Evolutionary conservation across 1,284 basidiomycete genomes (phyloP), one percentile per base, ranked within the genome.

Genomic region (Rhodotorula sp.): DNA sequence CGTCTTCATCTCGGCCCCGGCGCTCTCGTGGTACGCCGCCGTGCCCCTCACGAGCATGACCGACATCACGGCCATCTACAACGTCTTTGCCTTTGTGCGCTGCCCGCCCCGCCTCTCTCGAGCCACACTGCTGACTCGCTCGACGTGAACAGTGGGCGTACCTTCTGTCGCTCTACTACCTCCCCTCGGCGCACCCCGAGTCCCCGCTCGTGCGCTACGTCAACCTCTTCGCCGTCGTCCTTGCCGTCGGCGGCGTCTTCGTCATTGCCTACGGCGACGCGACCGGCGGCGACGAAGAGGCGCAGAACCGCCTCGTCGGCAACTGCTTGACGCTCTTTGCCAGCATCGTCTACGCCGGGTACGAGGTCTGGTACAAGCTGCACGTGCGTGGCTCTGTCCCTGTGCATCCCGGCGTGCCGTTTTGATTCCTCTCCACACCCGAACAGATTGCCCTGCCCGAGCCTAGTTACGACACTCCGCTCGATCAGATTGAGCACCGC

Each of bases 241-340:
- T 92, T n/a, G 91, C 92, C 55, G 91, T 88, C 21, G 66, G 86
- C 0, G 91, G 92, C 13, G 90, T 90, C 7, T 79, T 89, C 57
- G 84, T 85, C 17, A 90, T 92, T 62, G 87, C 92, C 9, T 93
- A 93, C 73, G 90, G 91, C 14, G 89, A 90, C 34, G 86, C 83
- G 63, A 55, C 48, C 44, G 60, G 54, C 27, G n/a, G 45, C 7
- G 53, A 49, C 19, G 54, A 61, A 21, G 58, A 58, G 25, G 64
- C 62, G 1, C 45, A 46, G 52, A 62, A 61, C 34, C 50, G 63
- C 4, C 17, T 69, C 17, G 34, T 90, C n/a, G 91, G 91, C 34
- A 88, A 91, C 78, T 76, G 89, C 25, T 79, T 93, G 67, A 90
- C 90, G 1, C 84, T 92, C 42, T 73, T 87, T 23, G 90, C 89